These are phyloP conservation scores for Pleurotus sapidus DNA, from an alignment of 768 basidiomycete species.

Conservation along the genomic window DNA sequence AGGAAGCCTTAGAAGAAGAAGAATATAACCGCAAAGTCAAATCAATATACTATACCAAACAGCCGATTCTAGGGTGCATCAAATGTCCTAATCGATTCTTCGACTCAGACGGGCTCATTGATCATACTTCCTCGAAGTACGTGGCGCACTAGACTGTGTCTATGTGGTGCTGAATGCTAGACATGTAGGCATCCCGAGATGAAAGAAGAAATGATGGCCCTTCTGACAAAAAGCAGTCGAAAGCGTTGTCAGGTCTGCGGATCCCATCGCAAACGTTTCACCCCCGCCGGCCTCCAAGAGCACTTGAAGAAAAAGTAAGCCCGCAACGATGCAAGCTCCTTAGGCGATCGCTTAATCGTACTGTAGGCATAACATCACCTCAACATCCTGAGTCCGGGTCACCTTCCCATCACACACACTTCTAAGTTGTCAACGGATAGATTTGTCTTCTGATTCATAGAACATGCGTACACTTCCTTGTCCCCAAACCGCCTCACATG, in stretches of 20 bases:
- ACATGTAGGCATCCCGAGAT: background rate
- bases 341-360: too few relatives aligned
- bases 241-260: background rate
- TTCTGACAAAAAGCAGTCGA: background rate
- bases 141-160: too few relatives aligned
- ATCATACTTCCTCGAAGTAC: conserved; percentile 1
- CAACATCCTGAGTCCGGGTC: too few relatives aligned
- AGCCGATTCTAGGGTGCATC: background rate
- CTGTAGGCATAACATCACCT: background rate
- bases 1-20: background rate
- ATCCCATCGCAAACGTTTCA: background rate
- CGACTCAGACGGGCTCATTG: conserved; percentile 4
- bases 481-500: too few relatives aligned
- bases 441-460: too few relatives aligned
- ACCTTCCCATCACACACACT: too few relatives aligned
- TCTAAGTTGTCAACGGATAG: too few relatives aligned
- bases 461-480: too few relatives aligned
- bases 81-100: conserved; percentile 1
- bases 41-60: background rate
- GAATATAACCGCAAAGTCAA: background rate
- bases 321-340: background rate
- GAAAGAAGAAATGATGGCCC: background rate
- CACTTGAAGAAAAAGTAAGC: conserved; percentile 5
- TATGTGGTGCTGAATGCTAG: background rate
- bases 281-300: background rate